Percentiles rank a stretch among this genome's conserved stretches.
Conservation (phyloP, 768 basidiomycete genomes). For the Auriscalpium orientale region DNA sequence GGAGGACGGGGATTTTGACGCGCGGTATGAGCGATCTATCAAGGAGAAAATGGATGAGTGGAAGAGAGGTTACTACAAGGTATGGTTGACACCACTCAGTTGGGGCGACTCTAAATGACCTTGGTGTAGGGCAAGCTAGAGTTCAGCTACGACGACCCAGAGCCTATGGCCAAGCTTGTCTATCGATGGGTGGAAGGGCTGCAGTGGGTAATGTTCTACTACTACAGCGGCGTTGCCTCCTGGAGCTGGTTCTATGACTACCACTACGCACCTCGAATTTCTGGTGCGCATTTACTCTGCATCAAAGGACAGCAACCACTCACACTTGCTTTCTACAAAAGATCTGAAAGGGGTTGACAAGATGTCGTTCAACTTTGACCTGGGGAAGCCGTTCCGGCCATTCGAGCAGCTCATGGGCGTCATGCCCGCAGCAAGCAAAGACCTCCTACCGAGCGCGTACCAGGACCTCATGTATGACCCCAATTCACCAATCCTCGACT, state of each 20-base stretch:
- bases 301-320: constrained; percentile 11
- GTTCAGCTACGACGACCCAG: constrained; percentile 63
- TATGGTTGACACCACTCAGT: constrained; percentile 24
- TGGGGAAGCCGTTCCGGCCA: constrained; percentile 86
- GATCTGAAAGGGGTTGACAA: constrained; percentile 57
- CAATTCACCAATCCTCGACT: constrained; percentile 84
- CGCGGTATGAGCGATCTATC: constrained; percentile 49
- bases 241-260: constrained; percentile 99
- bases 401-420: constrained; percentile 99
- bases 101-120: constrained; percentile 10
- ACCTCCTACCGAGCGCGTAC: constrained; percentile 82
- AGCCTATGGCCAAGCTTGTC: constrained; percentile 61
- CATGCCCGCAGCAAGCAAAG: constrained; percentile 82
- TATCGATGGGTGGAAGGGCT: constrained; percentile 88
- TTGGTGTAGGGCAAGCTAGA: constrained; percentile 70
- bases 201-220: constrained; percentile 99
- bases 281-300: constrained; percentile 45
- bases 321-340: constrained; percentile 20
- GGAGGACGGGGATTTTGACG: constrained; percentile 71
- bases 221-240: constrained; percentile 93
- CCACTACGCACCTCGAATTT: constrained; percentile 95
- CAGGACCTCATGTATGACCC: constrained; percentile 88
- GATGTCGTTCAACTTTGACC: constrained; percentile 79
- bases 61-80: constrained; percentile 67
- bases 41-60: constrained; percentile 28